Conservation (phyloP, 495 filamentous ascomycete species). For the Copromyces sp. region DNA sequence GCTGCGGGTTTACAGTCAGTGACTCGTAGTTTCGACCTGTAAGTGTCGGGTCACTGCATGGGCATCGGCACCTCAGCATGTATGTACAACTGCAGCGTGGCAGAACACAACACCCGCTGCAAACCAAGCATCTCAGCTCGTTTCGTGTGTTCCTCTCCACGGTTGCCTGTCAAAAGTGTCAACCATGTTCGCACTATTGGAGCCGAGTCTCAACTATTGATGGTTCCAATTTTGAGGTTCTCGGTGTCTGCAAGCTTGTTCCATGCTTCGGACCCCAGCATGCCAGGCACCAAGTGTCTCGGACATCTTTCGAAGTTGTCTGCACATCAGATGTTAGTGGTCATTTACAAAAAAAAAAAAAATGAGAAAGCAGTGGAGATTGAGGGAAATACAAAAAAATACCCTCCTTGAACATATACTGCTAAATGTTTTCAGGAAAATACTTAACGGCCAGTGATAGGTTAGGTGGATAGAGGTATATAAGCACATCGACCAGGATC, state of each 20-base stretch:
- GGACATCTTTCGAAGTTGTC: not conserved
- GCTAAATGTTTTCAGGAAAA: no score
- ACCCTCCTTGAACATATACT: no score
- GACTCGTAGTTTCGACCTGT: not conserved
- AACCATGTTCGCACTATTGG: not conserved
- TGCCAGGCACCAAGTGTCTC: not conserved
- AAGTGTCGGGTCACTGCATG: not conserved
- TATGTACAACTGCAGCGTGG: not conserved
- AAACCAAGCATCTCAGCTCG: not conserved
- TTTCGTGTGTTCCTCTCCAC: not conserved
- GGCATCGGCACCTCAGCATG: not conserved
- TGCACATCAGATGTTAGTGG: not conserved
- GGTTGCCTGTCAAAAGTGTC: not conserved
- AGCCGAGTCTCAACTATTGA: not conserved
- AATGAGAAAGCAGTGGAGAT: not conserved
- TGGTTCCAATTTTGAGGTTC: not conserved
- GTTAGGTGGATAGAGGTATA: not conserved
- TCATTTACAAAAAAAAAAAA: not conserved
- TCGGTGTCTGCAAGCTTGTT: not conserved
- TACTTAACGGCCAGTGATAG: not conserved
- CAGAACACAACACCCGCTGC: not conserved
- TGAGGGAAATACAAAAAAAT: not conserved
- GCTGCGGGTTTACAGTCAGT: not conserved
- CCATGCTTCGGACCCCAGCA: not conserved
- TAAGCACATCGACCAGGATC: fast-evolving